Conservation (phyloP, 2,329 filamentous ascomycete species). For the Pestalotiopsis sp. region DNA sequence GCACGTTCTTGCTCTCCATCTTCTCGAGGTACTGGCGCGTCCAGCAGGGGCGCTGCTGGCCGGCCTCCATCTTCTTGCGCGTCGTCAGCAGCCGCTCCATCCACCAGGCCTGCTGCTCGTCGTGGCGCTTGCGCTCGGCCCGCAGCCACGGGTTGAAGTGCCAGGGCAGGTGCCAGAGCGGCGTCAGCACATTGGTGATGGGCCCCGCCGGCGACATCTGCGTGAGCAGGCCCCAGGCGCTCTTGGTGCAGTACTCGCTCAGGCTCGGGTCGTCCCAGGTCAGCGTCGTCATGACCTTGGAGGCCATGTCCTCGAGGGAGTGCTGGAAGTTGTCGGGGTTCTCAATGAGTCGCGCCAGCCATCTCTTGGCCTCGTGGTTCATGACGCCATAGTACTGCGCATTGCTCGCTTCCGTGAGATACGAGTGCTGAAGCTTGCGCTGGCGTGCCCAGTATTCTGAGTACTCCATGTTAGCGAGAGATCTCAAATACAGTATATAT, state of each 20-base stretch:
- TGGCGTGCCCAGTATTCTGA: conserved; percentile 57
- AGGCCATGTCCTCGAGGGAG: conserved; percentile 57
- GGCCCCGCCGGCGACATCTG: conserved; percentile 61
- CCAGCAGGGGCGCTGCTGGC: conserved; percentile 41
- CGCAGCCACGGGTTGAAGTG: conserved; percentile 55
- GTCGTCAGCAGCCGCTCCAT: conserved; percentile 44
- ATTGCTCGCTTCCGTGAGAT: conserved; percentile 42
- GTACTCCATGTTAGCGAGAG: not conserved
- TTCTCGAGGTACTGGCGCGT: conserved; percentile 43
- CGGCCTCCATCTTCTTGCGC: conserved; percentile 39
- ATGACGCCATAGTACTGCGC: conserved; percentile 38
- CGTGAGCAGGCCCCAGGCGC: conserved; percentile 56
- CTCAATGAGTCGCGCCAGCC: conserved; percentile 48
- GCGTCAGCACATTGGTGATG: conserved; percentile 58
- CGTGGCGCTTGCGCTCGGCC: conserved; percentile 52
- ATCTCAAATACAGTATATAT: not conserved
- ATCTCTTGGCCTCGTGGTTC: conserved; percentile 56
- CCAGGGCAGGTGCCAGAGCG: conserved; percentile 53
- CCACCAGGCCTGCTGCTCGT: conserved; percentile 55
- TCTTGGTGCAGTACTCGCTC: conserved; percentile 49
- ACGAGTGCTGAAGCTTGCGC: conserved; percentile 52
- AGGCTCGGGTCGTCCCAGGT: conserved; percentile 54
- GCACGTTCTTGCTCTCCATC: conserved; percentile 26
- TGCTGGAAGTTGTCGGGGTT: conserved; percentile 52
- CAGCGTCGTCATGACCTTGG: conserved; percentile 57